Base-by-base conservation (phyloP, 2,329 filamentous ascomycete species). In the Coleophoma crateriformis region DNA sequence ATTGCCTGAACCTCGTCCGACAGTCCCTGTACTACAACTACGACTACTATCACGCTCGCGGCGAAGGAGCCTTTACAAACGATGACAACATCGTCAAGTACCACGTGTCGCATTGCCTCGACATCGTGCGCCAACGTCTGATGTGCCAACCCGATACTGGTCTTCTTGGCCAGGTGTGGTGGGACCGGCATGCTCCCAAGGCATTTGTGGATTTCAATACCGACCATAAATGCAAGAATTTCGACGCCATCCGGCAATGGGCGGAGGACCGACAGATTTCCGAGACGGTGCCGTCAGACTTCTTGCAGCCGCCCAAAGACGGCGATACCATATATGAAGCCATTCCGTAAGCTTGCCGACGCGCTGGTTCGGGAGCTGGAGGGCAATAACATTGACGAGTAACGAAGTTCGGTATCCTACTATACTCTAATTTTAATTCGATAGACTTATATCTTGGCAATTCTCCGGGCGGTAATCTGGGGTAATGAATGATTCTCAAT, bases 121-220 rank as follows among this genome's bases (percentile, higher is more conserved):
- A 81, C 50, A 75, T 77, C 14, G 51, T 81, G 45, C 70, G 76
- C 14, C 76, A 81, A 57, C 72, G 79, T 47, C 63, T 81, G 12
- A 81, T 79, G 75, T 81, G 77, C 57, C 73, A 67, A 3, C 65
- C 73, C 0, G 76, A 80, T 50, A 68, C 75, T 8, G 77, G 75
- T 2, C 68, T 81, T 1, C 64, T 79, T 1, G 76, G 76, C 2
- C 76, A 80, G 52, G 65, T 80, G 10, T 81, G 77, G 77, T 73
- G 73, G 56, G 68, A 77, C 35, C 58, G 57, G n/a, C 53, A 63
- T 4, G 62, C 64, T 7, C 68, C 71, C 1, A 58, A 58, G 41
- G 60, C 63, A 1, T 79, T 75, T 54, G 72, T 77, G 3, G 75
- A 81, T 58, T 79, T 81, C 64, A 77, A 77, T 51, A 79, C 74